Evolutionary conservation across 768 basidiomycete species (phyloP).

Genomic region (Lactarius vividus): DNA sequence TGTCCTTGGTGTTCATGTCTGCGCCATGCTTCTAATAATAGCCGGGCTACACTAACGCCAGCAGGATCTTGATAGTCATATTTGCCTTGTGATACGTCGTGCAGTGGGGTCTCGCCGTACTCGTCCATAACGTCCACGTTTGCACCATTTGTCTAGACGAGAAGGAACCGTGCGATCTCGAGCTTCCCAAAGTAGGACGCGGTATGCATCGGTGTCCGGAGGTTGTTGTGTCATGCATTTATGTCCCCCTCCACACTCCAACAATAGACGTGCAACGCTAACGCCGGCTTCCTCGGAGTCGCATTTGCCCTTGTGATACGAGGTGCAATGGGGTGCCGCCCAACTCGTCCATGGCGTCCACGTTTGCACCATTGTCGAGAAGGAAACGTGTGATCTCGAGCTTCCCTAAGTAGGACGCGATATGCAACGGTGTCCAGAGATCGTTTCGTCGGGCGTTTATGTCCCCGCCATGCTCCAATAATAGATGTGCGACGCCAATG

Average conservation of each 20-base stretch:
- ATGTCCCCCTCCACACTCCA: no score
- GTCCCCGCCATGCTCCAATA: neutral
- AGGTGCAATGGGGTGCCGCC: neutral
- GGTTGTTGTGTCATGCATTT: no score
- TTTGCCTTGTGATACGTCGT: neutral
- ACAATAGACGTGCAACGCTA: no score
- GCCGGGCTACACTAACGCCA: neutral
- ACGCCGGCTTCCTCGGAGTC: neutral
- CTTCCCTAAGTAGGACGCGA: neutral
- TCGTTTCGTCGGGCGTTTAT: neutral
- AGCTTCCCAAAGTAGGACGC: neutral
- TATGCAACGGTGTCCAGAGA: neutral
- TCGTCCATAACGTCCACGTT: neutral
- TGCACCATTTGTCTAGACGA: neutral
- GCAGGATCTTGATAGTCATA: neutral
- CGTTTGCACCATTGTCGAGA: neutral
- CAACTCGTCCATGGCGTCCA: fast-evolving
- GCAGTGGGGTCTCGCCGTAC: neutral
- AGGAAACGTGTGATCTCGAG: neutral
- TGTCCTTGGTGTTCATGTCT: neutral
- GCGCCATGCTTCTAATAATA: neutral
- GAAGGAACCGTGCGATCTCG: neutral
- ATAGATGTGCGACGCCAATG: neutral
- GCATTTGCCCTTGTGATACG: neutral
- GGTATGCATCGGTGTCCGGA: no score